A percentile compares a stretch with the other conserved stretches of the same genome.
Evolutionary conservation across 2,329 filamentous ascomycete species (phyloP).

Genomic region (Trichophyton schoenleinii): DNA sequence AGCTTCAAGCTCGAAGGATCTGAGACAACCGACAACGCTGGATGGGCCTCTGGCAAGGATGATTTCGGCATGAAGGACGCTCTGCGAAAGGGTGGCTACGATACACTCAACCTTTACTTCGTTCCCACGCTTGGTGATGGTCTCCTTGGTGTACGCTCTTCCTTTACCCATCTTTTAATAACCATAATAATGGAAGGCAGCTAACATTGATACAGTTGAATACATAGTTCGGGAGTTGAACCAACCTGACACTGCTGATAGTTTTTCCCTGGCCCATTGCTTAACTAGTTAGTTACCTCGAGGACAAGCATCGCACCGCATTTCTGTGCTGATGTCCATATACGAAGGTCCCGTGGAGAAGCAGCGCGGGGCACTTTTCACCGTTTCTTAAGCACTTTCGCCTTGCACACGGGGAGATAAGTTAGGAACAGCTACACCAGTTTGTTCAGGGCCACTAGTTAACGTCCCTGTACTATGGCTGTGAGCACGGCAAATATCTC

Average conservation of each 20-base stretch:
- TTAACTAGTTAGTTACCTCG: no score
- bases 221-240: no score
- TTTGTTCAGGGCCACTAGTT: no score
- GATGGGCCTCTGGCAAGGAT: slow-evolving; percentile 10
- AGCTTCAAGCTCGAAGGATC: slow-evolving; percentile 10
- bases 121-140: slow-evolving; percentile 4
- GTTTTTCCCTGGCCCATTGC: no score
- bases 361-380: not conserved
- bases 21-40: slow-evolving; percentile 10
- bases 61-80: slow-evolving; percentile 12
- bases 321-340: not conserved
- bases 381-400: not conserved
- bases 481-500: slow-evolving; percentile 17
- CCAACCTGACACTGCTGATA: no score
- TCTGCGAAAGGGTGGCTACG: slow-evolving; percentile 18
- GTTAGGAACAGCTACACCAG: no score
- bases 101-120: slow-evolving; percentile 20
- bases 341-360: not conserved
- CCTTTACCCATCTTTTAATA: not conserved
- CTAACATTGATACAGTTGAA: not conserved
- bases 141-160: slow-evolving; percentile 6
- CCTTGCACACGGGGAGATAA: no score
- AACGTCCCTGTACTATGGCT: not conserved
- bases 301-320: no score
- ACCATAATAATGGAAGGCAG: not conserved